A percentile compares a stretch with the other conserved stretches of the same genome.
Evolutionary conservation across 352 stramenopile genomes (phyloP).

Genomic region (Pythium vanterpoolii): DNA sequence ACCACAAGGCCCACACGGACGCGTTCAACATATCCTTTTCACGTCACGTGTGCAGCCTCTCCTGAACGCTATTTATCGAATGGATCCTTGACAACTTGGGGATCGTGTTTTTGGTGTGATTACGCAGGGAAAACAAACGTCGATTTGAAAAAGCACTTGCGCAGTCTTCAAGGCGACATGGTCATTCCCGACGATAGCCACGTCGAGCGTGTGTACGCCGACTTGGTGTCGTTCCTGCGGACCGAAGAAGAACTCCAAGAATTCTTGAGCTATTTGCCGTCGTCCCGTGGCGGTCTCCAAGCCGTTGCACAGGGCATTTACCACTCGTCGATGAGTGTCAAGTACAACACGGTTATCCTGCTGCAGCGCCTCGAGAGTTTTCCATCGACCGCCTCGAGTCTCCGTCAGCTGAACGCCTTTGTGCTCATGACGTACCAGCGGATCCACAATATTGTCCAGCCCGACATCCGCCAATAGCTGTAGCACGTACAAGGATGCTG

Average conservation of each 20-base stretch:
- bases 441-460: constrained; percentile 75
- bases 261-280: constrained; percentile 79
- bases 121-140: constrained; percentile 77
- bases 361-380: constrained; percentile 85
- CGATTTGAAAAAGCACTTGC: constrained; percentile 80
- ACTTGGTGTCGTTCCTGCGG: constrained; percentile 73
- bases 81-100: constrained; percentile 3
- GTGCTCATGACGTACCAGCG: constrained; percentile 83
- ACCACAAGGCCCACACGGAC: constrained; percentile 41
- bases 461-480: constrained; percentile 30
- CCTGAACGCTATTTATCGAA: constrained; percentile 17
- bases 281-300: constrained; percentile 73
- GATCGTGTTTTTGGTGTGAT: constrained; percentile 32
- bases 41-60: constrained; percentile 39
- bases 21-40: constrained; percentile 86
- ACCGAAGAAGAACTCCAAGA: constrained; percentile 79
- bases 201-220: constrained; percentile 79
- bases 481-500: not conserved
- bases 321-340: constrained; percentile 82
- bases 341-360: constrained; percentile 86
- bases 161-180: constrained; percentile 70
- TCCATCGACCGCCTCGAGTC: constrained; percentile 62
- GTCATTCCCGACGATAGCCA: constrained; percentile 73
- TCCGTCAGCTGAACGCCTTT: constrained; percentile 74
- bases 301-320: constrained; percentile 85